Percentiles rank a stretch among this genome's conserved stretches.
phyloP scores from a whole-genome alignment of 1,139 yeast genomes.

The Taphrina flavorubra region DNA sequence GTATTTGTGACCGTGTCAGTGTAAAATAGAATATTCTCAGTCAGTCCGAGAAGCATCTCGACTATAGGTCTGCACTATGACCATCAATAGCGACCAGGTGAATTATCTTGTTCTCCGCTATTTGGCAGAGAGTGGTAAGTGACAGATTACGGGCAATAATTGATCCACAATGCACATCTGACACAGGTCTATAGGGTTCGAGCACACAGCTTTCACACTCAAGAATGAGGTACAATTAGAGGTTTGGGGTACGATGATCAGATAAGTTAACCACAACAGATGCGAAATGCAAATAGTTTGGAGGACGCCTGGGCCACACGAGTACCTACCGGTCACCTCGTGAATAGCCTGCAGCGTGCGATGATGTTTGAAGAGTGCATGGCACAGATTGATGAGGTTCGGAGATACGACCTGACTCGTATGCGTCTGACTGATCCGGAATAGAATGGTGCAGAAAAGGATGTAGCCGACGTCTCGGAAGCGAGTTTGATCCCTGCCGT shows the following conservation, averaged over 20 bases:
- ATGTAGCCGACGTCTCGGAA: conserved; percentile 8
- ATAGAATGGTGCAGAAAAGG: conserved; percentile 29
- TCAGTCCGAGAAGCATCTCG: neutral
- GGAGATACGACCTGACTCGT: neutral
- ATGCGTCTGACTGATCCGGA: neutral
- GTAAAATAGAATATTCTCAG: neutral
- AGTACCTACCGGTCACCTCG: conserved; percentile 37
- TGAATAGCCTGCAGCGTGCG: conserved; percentile 28
- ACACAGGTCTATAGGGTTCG: conserved; percentile 54
- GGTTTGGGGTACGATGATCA: conserved; percentile 70
- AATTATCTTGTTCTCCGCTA: conserved; percentile 94
- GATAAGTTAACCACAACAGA: conserved; percentile 77
- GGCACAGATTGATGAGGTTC: conserved; percentile 38
- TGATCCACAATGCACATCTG: neutral
- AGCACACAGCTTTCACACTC: conserved; percentile 78
- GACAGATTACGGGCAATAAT: neutral
- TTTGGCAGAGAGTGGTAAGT: conserved; percentile 79
- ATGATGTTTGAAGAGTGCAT: conserved; percentile 39
- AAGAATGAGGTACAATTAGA: conserved; percentile 72
- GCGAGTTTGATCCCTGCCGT: conserved; percentile 25
- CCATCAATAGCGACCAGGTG: conserved; percentile 65
- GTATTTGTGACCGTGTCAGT: neutral
- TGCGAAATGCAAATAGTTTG: conserved; percentile 59
- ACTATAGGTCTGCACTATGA: neutral
- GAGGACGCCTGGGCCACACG: conserved; percentile 43